Base-by-base conservation (phyloP, 345 rosid genomes). In the Euphorbia lathyris region DNA sequence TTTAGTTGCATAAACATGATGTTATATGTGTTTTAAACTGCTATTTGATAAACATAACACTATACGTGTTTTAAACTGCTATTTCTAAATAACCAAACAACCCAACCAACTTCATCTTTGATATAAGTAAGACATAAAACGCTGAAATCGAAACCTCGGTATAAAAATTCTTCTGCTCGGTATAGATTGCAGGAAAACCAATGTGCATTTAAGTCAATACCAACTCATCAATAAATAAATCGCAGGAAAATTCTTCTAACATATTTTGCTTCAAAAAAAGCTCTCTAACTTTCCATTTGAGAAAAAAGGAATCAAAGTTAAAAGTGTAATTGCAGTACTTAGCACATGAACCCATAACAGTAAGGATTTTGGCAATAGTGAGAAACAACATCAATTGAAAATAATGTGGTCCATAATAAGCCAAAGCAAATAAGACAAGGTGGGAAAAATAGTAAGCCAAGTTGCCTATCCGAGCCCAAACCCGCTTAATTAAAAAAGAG, bases 271-370 rank as follows among this genome's bases (percentile, higher is more conserved):
- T 85, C 91, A 94, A 81, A 75, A 91, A 90, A 74, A 90, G 79
- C 89, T 94, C 98, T 68, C 98, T 87, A 58, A 94, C 96, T 78
- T 94, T 94, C 84, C 85, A 77, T 74, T 94, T 88, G 76, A 94
- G 85, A 50, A 94, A 55, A 94, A 81, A 19, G 98, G 98, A 26
- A 94, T 86, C 84, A 94, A 75, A 72, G 98, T 87, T 63, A 94
- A 79, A 40, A 94, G 96, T 52, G 97, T 87, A 11, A 94, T 94
- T 0, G 97, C 90, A 10, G 98, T 94, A n/a, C n/a, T n/a, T n/a
- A 5, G 97, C 92, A 45, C 97, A 91, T 0, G 98, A 94, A 45
- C 91, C 96, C 27, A 94, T 77, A 17, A 97, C 98, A 1, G 98
- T 94, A 30, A 87, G 83, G 69, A 88, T 77, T 57, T 94, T 94